Conservation (phyloP, 1,284 basidiomycete genomes). For the Tilletia walkeri region DNA sequence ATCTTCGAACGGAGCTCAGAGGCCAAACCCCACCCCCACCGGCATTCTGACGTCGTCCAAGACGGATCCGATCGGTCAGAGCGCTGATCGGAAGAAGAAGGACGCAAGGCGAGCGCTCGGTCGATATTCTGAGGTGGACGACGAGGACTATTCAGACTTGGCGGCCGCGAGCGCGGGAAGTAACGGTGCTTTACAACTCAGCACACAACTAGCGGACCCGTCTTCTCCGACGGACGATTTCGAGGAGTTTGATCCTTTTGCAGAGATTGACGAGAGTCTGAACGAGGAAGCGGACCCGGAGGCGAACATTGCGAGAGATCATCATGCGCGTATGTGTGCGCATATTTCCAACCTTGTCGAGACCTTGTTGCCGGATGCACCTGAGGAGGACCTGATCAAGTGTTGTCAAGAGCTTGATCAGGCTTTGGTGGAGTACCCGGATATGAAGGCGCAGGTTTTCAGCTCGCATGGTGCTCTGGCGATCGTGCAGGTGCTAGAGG, state of each 20-base stretch:
- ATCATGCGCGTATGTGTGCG: conserved; percentile 71
- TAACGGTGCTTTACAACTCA: conserved; percentile 33
- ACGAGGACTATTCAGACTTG: conserved; percentile 33
- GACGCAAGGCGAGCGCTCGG: conserved; percentile 32
- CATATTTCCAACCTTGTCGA: conserved; percentile 81
- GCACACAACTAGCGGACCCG: conserved; percentile 38
- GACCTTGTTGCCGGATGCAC: conserved; percentile 73
- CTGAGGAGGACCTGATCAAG: conserved; percentile 74
- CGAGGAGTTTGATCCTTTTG: conserved; percentile 46
- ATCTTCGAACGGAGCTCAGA: not conserved
- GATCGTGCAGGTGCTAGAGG: conserved; percentile 86
- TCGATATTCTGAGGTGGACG: conserved; percentile 38
- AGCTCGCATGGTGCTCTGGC: conserved; percentile 90
- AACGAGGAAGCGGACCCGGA: conserved; percentile 46
- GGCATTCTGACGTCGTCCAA: not conserved
- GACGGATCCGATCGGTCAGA: not conserved
- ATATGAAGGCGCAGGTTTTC: conserved; percentile 83
- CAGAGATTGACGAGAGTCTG: conserved; percentile 45
- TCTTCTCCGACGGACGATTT: conserved; percentile 39
- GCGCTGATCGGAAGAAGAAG: conserved; percentile 36
- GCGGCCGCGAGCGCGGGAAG: not conserved
- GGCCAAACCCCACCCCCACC: conserved; percentile 9
- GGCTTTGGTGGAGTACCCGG: conserved; percentile 77
- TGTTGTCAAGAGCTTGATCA: conserved; percentile 82
- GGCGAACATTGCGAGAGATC: conserved; percentile 47